phyloP scores from a whole-genome alignment of 1,284 basidiomycete species.

The Cryptococcus sp. region DNA sequence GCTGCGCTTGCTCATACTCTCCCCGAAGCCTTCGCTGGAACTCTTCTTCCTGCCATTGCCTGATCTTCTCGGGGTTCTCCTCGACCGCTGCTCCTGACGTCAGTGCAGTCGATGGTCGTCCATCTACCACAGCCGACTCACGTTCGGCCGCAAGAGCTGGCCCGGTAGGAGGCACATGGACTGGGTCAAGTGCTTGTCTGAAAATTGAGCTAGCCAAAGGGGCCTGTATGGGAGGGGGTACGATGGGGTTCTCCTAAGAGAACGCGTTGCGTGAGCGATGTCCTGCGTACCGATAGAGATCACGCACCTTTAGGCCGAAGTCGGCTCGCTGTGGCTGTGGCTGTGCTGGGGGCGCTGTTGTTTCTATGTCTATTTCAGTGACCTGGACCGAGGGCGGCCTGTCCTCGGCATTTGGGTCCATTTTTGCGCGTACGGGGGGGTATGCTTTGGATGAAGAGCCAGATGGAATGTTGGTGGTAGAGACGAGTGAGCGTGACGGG shows the following conservation, averaged over 20 bases:
- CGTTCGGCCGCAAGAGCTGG: slow-evolving; percentile 13
- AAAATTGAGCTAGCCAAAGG: slow-evolving; percentile 38
- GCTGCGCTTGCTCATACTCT: slow-evolving; percentile 70
- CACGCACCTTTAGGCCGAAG: slow-evolving; percentile 3
- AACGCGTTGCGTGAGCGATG: neutral
- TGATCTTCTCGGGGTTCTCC: slow-evolving; percentile 54
- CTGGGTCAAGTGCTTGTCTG: slow-evolving; percentile 26
- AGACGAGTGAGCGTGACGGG: neutral
- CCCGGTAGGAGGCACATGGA: slow-evolving; percentile 1
- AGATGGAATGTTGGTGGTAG: neutral
- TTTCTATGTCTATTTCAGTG: slow-evolving; percentile 44
- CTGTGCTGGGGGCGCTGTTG: slow-evolving; percentile 12
- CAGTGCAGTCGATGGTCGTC: neutral
- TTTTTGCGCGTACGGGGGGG: slow-evolving; percentile 4
- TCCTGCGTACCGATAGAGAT: neutral
- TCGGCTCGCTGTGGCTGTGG: slow-evolving; percentile 7
- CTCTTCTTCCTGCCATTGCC: slow-evolving; percentile 67
- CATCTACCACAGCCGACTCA: neutral
- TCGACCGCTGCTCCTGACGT: slow-evolving; percentile 6
- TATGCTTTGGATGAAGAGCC: neutral
- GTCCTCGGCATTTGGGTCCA: slow-evolving; percentile 47
- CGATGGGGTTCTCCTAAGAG: slow-evolving; percentile 15
- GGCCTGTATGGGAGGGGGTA: slow-evolving; percentile 11
- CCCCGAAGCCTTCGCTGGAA: slow-evolving; percentile 64
- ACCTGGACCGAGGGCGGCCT: slow-evolving; percentile 36